Base-by-base conservation (phyloP, 2,329 filamentous ascomycete genomes). In the Leptoxyphium fumago region DNA sequence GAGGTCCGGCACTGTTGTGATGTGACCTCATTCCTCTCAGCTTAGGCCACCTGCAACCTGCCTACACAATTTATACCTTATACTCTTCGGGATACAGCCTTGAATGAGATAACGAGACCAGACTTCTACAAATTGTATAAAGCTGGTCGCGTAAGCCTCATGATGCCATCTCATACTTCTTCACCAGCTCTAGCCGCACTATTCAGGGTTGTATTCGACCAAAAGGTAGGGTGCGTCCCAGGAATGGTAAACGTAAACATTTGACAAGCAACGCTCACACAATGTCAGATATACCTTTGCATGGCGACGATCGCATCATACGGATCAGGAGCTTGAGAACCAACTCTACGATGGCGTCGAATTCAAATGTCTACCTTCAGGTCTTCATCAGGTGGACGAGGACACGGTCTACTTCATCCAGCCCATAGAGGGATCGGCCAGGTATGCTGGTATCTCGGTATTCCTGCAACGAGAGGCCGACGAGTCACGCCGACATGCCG, bases 351-450 rank as follows among this genome's bases (percentile, higher is more conserved):
- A 94, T 53, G 86, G 86, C 44, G 78, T 83, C 18, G 91, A 98
- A 65, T 98, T 87, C 74, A 96, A 95, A 66, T 93, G 86, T 48
- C 73, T 98, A 40, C 91, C 91, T 2, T 96, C 89, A 0, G 91
- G 91, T 18, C 65, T 95, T 41, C 91, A 98, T 65, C 83, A 85
- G 45, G 85, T 96, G 15, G 71, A 80, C 29, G 78, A 88, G 52
- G 91, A 98, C 63, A 71, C 96, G 42, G 71, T 82, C 64, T 98
- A 96, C 69, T 98, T 96, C 62, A 80, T 94, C 38, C 87, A 96
- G 58, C 11, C 14, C 13, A 17, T 13, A 40, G 13, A 13, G 15
- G 54, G 46, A 39, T 80, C 76, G 40, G 72, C 77, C 39, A 13
- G 32, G 32, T 81, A 87, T 66, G 88, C 87, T 5, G 91, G 91